A percentile compares a stretch with the other conserved stretches of the same genome.
These are phyloP conservation scores for Anthracocystis panici-leucophaei DNA, from an alignment of 1,284 basidiomycete genomes.

Conservation along the genomic window DNA sequence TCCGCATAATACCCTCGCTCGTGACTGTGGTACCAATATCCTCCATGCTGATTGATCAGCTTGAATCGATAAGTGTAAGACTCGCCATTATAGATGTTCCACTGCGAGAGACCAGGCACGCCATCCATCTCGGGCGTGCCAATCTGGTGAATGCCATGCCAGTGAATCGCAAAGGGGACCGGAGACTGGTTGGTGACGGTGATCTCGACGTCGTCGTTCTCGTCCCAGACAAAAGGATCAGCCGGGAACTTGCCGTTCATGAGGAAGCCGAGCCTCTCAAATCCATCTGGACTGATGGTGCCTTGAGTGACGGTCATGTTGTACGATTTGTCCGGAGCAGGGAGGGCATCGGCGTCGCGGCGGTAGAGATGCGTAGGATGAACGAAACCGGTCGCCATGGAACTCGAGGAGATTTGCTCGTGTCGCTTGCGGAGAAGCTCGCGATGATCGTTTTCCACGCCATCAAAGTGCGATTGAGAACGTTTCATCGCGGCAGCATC, in stretches of 20 bases:
- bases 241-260: slow-evolving; percentile 53
- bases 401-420: slow-evolving; percentile 31
- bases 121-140: slow-evolving; percentile 57
- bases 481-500: neutral
- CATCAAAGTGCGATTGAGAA: neutral
- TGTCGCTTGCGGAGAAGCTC: slow-evolving; percentile 30
- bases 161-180: slow-evolving; percentile 52
- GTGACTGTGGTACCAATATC: slow-evolving; percentile 57
- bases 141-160: slow-evolving; percentile 57
- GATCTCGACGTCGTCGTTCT: slow-evolving; percentile 54
- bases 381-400: slow-evolving; percentile 33
- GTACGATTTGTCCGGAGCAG: slow-evolving; percentile 43
- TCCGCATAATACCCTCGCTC: slow-evolving; percentile 53
- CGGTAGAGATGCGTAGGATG: slow-evolving; percentile 43
- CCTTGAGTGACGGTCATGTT: slow-evolving; percentile 40
- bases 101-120: slow-evolving; percentile 54
- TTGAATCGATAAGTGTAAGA: slow-evolving; percentile 53
- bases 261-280: slow-evolving; percentile 42
- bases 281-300: slow-evolving; percentile 50
- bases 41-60: slow-evolving; percentile 48
- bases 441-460: slow-evolving; percentile 15
- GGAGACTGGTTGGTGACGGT: slow-evolving; percentile 42
- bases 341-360: slow-evolving; percentile 36
- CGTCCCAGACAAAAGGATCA: slow-evolving; percentile 51
- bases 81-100: slow-evolving; percentile 52